Base-by-base conservation (phyloP, 2,329 filamentous ascomycete species). In the Pseudogymnoascus verrucosus region DNA sequence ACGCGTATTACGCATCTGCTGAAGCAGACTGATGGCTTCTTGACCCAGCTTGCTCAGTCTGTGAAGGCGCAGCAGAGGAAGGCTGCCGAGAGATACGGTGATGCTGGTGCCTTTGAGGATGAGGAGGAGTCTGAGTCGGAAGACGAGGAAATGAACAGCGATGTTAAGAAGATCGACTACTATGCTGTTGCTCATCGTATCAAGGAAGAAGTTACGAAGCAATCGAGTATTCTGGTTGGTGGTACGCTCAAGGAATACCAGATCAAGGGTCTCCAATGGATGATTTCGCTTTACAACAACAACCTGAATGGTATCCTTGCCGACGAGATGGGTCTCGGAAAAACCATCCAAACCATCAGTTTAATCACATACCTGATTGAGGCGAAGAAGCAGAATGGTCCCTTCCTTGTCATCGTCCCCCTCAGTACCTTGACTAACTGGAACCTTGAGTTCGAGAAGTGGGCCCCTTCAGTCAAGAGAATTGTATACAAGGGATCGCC, bases 231-330 rank as follows among this genome's bases (percentile, higher is more conserved):
- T 47, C 83, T 99, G 65, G 91, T 98, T 67, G 95, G 95, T 74
- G 95, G 95, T 73, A 90, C 82, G 10, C 82, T 99, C 69, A 99
- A 99, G 77, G 95, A 99, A 75, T 99, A 99, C 77, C 95, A 99
- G 78, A 70, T 99, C 77, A 98, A 97, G 86, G 95, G 95, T 83
- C 80, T 99, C 59, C 93, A 99, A 76, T 99, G 95, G 95, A 99
- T 99, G 95, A 88, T 99, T 66, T 99, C 95, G 12, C 83, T 99
- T 12, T 99, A 98, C 84, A 99, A 99, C 87, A 99, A 99, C 82
- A 99, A 97, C 77, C 85, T 99, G 68, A 99, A 99, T 76, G 95
- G 95, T 84, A 98, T 99, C 69, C 81, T 99, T 71, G 95, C 95
- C 65, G 95, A 99, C 72, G 95, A 99, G 78, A 99, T 99, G 95